A percentile compares a stretch with the other conserved stretches of the same genome.
phyloP scores from a whole-genome alignment of 768 basidiomycete species.

The Agaricus blazei region DNA sequence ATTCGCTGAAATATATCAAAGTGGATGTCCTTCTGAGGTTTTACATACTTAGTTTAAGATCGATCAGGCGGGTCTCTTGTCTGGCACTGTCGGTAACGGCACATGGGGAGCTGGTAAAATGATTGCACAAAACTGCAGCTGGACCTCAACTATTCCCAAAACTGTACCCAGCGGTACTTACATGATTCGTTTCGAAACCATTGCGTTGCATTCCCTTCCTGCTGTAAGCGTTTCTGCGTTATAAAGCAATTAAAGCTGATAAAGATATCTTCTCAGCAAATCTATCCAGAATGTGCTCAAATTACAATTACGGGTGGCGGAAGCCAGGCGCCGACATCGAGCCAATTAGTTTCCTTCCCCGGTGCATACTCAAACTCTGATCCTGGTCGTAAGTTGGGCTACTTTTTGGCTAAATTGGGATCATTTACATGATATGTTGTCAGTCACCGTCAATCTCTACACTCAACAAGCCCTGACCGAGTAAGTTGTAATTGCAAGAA shows the following conservation, averaged over 20 bases:
- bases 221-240: slow-evolving; percentile 31
- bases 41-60: slow-evolving; percentile 34
- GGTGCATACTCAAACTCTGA: slow-evolving; percentile 39
- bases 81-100: slow-evolving; percentile 33
- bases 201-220: slow-evolving; percentile 45
- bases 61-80: slow-evolving; percentile 40
- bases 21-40: neutral
- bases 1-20: neutral
- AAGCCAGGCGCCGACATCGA: slow-evolving; percentile 29
- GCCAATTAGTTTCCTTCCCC: slow-evolving; percentile 45
- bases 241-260: neutral
- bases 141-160: slow-evolving; percentile 41
- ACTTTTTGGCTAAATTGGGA: no score
- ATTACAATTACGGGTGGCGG: slow-evolving; percentile 38
- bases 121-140: slow-evolving; percentile 38
- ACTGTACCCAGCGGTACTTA: slow-evolving; percentile 39
- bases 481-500: neutral
- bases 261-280: slow-evolving; percentile 37
- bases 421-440: slow-evolving; percentile 8
- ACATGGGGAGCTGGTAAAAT: slow-evolving; percentile 39
- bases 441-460: slow-evolving; percentile 38
- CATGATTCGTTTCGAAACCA: slow-evolving; percentile 46
- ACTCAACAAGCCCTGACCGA: slow-evolving; percentile 29
- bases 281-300: slow-evolving; percentile 62
- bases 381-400: slow-evolving; percentile 31